phyloP scores from a whole-genome alignment of 2,329 filamentous ascomycete genomes.

The Sarocladium kiliense region DNA sequence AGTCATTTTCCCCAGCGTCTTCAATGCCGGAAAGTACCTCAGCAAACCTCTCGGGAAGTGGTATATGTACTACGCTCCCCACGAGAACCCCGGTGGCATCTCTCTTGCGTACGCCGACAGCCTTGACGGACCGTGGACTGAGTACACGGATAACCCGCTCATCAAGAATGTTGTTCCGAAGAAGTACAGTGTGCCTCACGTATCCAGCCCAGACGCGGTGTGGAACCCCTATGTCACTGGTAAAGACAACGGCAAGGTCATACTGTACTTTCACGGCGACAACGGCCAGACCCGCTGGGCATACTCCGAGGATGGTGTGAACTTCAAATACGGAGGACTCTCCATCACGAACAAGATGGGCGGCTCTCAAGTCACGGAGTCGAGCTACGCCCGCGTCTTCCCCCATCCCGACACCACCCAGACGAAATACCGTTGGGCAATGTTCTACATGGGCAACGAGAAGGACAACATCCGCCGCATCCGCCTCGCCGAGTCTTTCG shows the following conservation, averaged over 20 bases:
- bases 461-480: slow-evolving; percentile 19
- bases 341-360: slow-evolving; percentile 19
- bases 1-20: slow-evolving; percentile 20
- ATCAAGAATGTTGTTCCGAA: slow-evolving; percentile 6
- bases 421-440: slow-evolving; percentile 17
- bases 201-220: slow-evolving; percentile 15
- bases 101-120: slow-evolving; percentile 17
- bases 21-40: slow-evolving; percentile 17
- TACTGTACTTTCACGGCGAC: slow-evolving; percentile 16
- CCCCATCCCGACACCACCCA: slow-evolving; percentile 13
- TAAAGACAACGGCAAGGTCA: slow-evolving; percentile 12
- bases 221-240: slow-evolving; percentile 11
- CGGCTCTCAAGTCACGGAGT: slow-evolving; percentile 17
- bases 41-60: slow-evolving; percentile 16
- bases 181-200: slow-evolving; percentile 15
- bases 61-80: slow-evolving; percentile 23
- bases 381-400: slow-evolving; percentile 21
- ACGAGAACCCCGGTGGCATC: slow-evolving; percentile 20
- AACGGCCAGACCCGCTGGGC: slow-evolving; percentile 15
- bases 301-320: slow-evolving; percentile 14
- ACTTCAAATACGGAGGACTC: slow-evolving; percentile 15
- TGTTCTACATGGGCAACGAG: slow-evolving; percentile 24
- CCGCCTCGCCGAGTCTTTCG: slow-evolving; percentile 18
- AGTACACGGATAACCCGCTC: slow-evolving; percentile 15
- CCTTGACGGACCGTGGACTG: slow-evolving; percentile 15